Percentiles rank a stretch among this genome's conserved stretches.
Conservation (phyloP, 805 yeast genomes). For the Wickerhamiella domercqiae region DNA sequence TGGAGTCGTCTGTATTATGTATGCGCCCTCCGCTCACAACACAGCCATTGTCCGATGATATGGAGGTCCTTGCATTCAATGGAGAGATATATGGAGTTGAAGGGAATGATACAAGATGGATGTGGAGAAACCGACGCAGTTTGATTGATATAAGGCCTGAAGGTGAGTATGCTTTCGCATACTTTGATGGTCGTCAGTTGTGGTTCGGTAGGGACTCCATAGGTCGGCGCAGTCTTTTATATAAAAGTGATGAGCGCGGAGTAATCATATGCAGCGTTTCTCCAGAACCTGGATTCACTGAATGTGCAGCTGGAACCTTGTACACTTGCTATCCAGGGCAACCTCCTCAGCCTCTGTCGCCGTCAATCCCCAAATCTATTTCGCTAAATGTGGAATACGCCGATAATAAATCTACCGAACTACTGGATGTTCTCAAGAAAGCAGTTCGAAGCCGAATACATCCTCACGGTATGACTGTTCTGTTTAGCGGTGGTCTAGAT, state of each 20-base stretch:
- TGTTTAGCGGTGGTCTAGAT: constrained; percentile 93
- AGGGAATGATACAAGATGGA: constrained; percentile 49
- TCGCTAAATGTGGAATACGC: neutral
- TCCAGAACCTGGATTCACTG: constrained; percentile 10
- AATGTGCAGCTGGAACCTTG: constrained; percentile 16
- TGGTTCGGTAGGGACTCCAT: constrained; percentile 74
- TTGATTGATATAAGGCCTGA: constrained; percentile 15
- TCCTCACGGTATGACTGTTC: constrained; percentile 34
- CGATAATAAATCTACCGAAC: neutral
- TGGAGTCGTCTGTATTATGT: constrained; percentile 48
- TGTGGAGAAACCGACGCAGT: constrained; percentile 27
- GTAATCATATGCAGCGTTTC: constrained; percentile 10
- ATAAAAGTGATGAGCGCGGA: constrained; percentile 18
- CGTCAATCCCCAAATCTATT: too few relatives aligned
- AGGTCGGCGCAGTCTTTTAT: constrained; percentile 69
- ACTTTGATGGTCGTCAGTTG: constrained; percentile 27
- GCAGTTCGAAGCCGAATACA: constrained; percentile 12
- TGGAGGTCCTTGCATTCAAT: constrained; percentile 54
- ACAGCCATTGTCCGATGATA: constrained; percentile 43
- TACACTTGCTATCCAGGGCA: constrained; percentile 5
- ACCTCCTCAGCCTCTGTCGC: neutral
- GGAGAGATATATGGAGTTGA: constrained; percentile 67
- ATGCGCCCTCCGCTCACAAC: constrained; percentile 60
- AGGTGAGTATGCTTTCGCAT: constrained; percentile 73
- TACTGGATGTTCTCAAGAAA: constrained; percentile 2